Evolutionary conservation across 106 monocot species (phyloP), one percentile per base, ranked within the genome.

Genomic region (Amphibolis antarctica): DNA sequence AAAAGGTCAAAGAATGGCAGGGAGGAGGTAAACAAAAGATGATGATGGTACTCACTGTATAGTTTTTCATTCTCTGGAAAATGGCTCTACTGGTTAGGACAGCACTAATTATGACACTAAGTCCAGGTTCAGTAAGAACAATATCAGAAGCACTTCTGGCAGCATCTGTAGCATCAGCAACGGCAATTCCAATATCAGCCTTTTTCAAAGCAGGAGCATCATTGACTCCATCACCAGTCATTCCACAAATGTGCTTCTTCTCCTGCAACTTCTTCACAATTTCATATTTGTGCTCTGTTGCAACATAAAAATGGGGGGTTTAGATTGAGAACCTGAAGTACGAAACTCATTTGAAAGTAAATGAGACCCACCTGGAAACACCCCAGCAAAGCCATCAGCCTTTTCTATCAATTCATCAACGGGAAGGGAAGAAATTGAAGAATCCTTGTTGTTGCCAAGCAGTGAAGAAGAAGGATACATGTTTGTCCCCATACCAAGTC

Each of bases 31-130:
- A 61, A 42, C 6, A 60, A 60, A 60, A 60, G 42, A 5, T 29
- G 42, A 60, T 60, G 14, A 29, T 5, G n/a, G 13, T 53, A 30
- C 24, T 49, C 69, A 96, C 94, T 13, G 94, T 96, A 55, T 96
- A 96, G 65, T 96, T 96, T 69, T 96, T 96, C 94, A 96, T 96
- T 59, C 94, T 86, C 76, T 96, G 94, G 76, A 96, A 96, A 60
- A 96, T 96, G 29, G 83, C 83, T 82, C 94, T 80, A 57, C 94
- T 96, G 27, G 94, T 96, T 1, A 96, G 79, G 62, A 96, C 94
- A 55, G 94, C 94, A 69, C 89, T 89, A 31, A 96, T 96, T 28
- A 96, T 96, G 47, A 96, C 94, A 72, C 94, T 96, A 26, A 96
- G 86, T 9, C 94, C 94, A 55, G 94, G 94, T 62, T 96, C 89